Conservation (phyloP, 2,329 filamentous ascomycete genomes). For the Thermomyces lanuginosus region DNA sequence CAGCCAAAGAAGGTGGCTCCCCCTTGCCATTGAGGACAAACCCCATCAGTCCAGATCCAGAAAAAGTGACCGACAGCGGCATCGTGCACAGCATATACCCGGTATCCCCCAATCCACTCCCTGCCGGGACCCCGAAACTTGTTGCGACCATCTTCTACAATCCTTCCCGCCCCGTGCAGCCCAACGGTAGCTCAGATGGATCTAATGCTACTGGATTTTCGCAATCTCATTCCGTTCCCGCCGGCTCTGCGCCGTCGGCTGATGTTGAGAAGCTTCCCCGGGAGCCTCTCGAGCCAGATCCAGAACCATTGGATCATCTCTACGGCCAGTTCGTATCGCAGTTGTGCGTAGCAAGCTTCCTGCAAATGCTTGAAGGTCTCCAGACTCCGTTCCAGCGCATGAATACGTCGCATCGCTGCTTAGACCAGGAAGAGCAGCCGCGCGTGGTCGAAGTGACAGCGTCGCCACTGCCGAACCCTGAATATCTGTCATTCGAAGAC, state of each 20-base stretch:
- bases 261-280: constrained; percentile 38
- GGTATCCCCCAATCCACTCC: constrained; percentile 22
- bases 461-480: constrained; percentile 32
- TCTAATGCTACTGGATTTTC: constrained; percentile 20
- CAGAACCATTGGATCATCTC: constrained; percentile 38
- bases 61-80: constrained; percentile 29
- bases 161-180: constrained; percentile 25
- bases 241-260: constrained; percentile 34
- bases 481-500: constrained; percentile 42
- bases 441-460: constrained; percentile 38
- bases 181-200: constrained; percentile 30
- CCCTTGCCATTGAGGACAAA: constrained; percentile 17
- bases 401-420: constrained; percentile 31
- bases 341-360: constrained; percentile 40
- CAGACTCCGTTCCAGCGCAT: constrained; percentile 34
- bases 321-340: constrained; percentile 40
- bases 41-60: constrained; percentile 23
- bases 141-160: constrained; percentile 36
- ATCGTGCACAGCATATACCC: constrained; percentile 32
- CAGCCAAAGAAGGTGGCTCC: constrained; percentile 13
- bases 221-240: constrained; percentile 25
- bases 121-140: constrained; percentile 25
- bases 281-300: constrained; percentile 38
- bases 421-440: constrained; percentile 32
- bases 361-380: constrained; percentile 34